Percentiles rank a stretch among this genome's conserved stretches.
phyloP scores from a whole-genome alignment of 768 basidiomycete species.

The Botryobasidium botryosum region DNA sequence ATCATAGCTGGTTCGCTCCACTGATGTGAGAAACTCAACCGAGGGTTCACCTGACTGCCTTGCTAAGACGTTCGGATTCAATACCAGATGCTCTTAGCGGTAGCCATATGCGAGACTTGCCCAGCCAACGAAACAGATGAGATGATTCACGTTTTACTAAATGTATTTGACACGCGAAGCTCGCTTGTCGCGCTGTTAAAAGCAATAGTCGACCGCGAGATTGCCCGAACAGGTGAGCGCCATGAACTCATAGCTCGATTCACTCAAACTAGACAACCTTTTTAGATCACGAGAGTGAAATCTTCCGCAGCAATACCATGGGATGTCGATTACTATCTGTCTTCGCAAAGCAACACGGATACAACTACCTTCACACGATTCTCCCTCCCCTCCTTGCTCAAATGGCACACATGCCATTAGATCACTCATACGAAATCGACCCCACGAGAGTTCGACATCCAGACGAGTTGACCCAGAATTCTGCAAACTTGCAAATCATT shows the following conservation, averaged over 20 bases:
- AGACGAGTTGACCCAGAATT: slow-evolving; percentile 49
- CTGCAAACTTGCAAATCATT: slow-evolving; percentile 51
- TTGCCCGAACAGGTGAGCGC: slow-evolving; percentile 49
- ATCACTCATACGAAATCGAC: slow-evolving; percentile 64
- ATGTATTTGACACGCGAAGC: slow-evolving; percentile 65
- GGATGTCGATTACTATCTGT: slow-evolving; percentile 75
- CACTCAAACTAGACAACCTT: slow-evolving; percentile 1
- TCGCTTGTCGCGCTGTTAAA: slow-evolving; percentile 60
- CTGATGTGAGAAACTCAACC: not conserved
- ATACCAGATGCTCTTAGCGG: slow-evolving; percentile 40
- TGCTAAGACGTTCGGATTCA: not conserved
- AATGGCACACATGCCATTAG: slow-evolving; percentile 54
- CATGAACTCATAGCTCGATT: not conserved
- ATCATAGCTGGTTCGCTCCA: not conserved
- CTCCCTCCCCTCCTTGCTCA: slow-evolving; percentile 60
- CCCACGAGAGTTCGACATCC: slow-evolving; percentile 29
- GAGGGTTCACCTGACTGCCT: slow-evolving; percentile 8
- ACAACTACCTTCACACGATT: slow-evolving; percentile 71
- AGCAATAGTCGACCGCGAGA: slow-evolving; percentile 71
- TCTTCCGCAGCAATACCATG: slow-evolving; percentile 80
- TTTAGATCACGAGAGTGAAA: slow-evolving; percentile 58
- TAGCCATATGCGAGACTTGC: slow-evolving; percentile 80
- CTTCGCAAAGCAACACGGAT: slow-evolving; percentile 81
- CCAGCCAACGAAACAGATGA: slow-evolving; percentile 60
- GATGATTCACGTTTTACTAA: slow-evolving; percentile 66